Evolutionary conservation across 1,284 basidiomycete genomes (phyloP), one percentile per base, ranked within the genome.

Genomic region (Polyporus tsugae): DNA sequence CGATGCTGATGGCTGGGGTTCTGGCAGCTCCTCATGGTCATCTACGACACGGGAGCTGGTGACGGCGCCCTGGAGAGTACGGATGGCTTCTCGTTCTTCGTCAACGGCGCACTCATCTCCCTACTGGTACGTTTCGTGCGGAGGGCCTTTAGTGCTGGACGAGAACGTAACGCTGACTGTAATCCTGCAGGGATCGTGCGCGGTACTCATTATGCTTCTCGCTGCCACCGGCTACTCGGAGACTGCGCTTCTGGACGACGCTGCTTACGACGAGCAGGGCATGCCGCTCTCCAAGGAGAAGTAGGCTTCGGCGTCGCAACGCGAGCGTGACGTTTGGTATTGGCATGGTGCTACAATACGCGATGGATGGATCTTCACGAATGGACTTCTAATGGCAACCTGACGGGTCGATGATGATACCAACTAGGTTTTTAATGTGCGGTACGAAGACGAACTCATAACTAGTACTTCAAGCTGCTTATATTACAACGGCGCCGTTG

Each of bases 21-120:
- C 35, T 6, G 10, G n/a, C 36, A 59, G 57, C 57, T 59, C 19
- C 19, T 59, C 19, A 19, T 59, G 35, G 57, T 59, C 57, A 13
- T 41, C 38, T 59, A 59, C 57, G 1, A 38, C 17, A 59, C 11
- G 35, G 57, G 57, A n/a, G 10, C n/a, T 9, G 57, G 33, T 17
- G 57, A 38, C 19, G 57, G n/a, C 38, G 11, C 9, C 35, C 36
- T 59, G 19, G 22, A n/a, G 19, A 59, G 10, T n/a, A 38, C 36
- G 9, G 36, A 59, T 9, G 58, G 58, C 19, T 59, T 59, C 58
- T 59, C 58, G 6, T 59, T 59, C 38, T 59, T 59, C 38, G 38
- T 39, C n/a, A 59, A 39, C 58, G 58, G 58, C 22, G 58, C 38
- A 1, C 58, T 59, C n/a, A 39, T 59, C 35, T 59, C 57, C 5